Evolutionary conservation across 1,139 yeast genomes (phyloP), one percentile per base, ranked within the genome.

Genomic region (Pneumocystis sp.): DNA sequence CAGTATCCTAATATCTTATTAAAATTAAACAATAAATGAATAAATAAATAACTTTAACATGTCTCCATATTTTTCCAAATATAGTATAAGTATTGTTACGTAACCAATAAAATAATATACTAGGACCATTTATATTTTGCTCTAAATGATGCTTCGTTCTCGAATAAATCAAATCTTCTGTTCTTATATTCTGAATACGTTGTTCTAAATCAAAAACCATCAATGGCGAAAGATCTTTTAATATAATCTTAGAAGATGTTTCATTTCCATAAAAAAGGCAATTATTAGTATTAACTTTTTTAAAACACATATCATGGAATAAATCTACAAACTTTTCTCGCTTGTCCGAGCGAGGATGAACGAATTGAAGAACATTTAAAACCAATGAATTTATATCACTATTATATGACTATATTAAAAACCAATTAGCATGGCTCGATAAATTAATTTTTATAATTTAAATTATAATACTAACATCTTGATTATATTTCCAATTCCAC

Each of bases 1-100:
- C 97, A 17, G 97, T 95, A 67, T 88, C 86, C 69, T 67, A 56
- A n/a, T 63, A 7, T 31, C 31, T n/a, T 1, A 59, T 42, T 31
- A 39, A 25, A 39, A 39, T 39, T 17, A 59, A 25, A 59, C 31
- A 21, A 39, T 34, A 25, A 59, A 63, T 21, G 42, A 63, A 40
- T 60, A 44, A 17, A 65, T 66, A 63, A 65, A 61, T 57, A 61
- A 63, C 64, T 50, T 34, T 61, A 66, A 57, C 56, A 40, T 60
- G 61, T 42, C 19, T 66, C 35, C 63, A 21, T 10, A 44, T 37
- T 34, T 31, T n/a, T 34, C 29, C n/a, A 34, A 57, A n/a, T 61
- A 61, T 12, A 62, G 63, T 50, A 59, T 35, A 29, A 10, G 63
- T 37, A 63, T 37, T n/a, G n/a, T 45, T 31, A 31, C 64, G 21